Conservation (phyloP, 352 stramenopile genomes). For the Phytophthora fragariaefolia region DNA sequence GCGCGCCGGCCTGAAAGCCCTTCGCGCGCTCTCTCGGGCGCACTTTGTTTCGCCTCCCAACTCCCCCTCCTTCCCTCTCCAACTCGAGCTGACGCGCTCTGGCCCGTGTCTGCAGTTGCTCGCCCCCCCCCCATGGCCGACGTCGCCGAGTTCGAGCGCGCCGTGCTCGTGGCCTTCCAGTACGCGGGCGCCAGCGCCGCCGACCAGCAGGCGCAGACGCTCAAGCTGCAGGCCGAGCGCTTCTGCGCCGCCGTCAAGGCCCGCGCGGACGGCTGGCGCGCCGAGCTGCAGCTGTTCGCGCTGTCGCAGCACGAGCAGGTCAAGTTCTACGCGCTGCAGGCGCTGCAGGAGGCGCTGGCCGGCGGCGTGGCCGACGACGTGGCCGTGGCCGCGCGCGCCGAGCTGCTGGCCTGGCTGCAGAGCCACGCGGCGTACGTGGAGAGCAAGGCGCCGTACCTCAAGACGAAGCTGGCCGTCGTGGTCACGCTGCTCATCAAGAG, state of each 20-base stretch:
- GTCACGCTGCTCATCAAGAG: conserved; percentile 86
- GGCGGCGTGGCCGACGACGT: conserved; percentile 52
- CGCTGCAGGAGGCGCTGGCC: conserved; percentile 66
- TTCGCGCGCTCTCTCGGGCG: conserved; percentile 6
- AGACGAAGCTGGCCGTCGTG: conserved; percentile 87
- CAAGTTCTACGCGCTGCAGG: conserved; percentile 87
- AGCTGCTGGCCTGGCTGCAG: conserved; percentile 74
- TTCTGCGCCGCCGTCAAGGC: conserved; percentile 72
- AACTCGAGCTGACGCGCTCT: conserved; percentile 3
- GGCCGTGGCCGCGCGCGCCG: conserved; percentile 51
- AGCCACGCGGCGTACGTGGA: conserved; percentile 68
- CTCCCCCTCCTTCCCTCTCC: background rate
- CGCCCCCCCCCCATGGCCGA: conserved; percentile 37
- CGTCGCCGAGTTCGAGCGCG: conserved; percentile 73
- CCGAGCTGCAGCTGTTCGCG: conserved; percentile 78
- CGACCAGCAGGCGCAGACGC: conserved; percentile 59
- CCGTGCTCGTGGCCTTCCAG: conserved; percentile 83
- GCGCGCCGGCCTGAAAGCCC: background rate
- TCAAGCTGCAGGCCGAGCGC: conserved; percentile 76
- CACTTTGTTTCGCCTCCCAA: background rate
- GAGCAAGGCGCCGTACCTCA: conserved; percentile 73
- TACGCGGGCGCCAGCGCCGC: conserved; percentile 60
- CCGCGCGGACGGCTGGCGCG: conserved; percentile 54
- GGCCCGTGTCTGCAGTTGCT: too few relatives aligned
- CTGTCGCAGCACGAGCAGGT: conserved; percentile 71